A percentile compares a stretch with the other conserved stretches of the same genome.
Conservation (phyloP, 495 filamentous ascomycete genomes). For the Daldinia decipiens region DNA sequence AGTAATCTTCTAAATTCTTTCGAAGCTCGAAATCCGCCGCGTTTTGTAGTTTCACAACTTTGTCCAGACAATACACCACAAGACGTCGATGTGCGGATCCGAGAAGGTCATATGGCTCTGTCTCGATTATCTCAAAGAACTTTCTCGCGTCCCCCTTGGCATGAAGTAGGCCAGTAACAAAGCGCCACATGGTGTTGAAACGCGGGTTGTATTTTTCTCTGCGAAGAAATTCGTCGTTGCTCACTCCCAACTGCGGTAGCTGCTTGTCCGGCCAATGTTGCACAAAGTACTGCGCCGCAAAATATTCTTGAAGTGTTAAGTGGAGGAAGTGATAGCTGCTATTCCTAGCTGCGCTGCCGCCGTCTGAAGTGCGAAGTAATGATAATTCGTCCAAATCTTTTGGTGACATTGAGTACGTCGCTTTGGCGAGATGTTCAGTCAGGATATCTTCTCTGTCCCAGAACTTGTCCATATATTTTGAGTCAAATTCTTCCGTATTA, state of each 20-base stretch:
- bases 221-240: background rate
- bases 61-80: background rate
- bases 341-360: background rate
- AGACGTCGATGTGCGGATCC: background rate
- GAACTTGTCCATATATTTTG: background rate
- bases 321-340: background rate
- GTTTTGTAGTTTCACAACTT: background rate
- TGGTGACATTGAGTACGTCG: background rate
- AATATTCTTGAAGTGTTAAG: background rate
- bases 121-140: background rate
- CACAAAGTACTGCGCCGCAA: background rate
- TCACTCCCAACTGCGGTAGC: background rate
- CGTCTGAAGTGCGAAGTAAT: background rate
- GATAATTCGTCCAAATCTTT: background rate
- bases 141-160: background rate
- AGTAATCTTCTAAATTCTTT: background rate
- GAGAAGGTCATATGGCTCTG: background rate
- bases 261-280: background rate
- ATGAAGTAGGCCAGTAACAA: background rate
- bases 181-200: background rate
- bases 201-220: background rate
- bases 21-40: background rate
- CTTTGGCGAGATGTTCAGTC: background rate
- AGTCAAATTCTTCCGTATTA: background rate
- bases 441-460: background rate